These are phyloP conservation scores for Annona squamosa DNA, from an alignment of 164 flowering plant genomes.

Conservation along the genomic window DNA sequence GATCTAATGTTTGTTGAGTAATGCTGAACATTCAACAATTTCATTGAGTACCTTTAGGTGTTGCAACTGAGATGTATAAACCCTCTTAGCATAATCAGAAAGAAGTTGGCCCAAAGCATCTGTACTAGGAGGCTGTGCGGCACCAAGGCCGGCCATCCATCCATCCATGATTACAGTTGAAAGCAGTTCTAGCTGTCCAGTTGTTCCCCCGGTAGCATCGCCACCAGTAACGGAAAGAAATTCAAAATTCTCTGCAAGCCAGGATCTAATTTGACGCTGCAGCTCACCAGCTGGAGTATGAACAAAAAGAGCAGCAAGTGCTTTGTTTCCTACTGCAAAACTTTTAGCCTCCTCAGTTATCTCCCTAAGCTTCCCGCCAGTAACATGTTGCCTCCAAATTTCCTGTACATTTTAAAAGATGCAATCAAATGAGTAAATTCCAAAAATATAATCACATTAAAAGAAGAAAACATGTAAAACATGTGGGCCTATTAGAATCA, in stretches of 20 bases:
- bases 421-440: slow-evolving; percentile 6
- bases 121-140: slow-evolving; percentile 78
- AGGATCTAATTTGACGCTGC: slow-evolving; percentile 90
- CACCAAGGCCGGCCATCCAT: slow-evolving; percentile 99
- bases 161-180: slow-evolving; percentile 99
- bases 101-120: slow-evolving; percentile 97
- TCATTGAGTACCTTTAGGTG: slow-evolving; percentile 67
- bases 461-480: not conserved
- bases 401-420: slow-evolving; percentile 40
- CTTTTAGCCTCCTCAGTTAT: slow-evolving; percentile 93
- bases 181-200: slow-evolving; percentile 92
- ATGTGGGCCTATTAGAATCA: not conserved
- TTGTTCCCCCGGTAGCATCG: slow-evolving; percentile 63
- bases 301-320: slow-evolving; percentile 96
- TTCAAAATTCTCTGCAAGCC: slow-evolving; percentile 95
- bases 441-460: not conserved
- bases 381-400: slow-evolving; percentile 85
- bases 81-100: slow-evolving; percentile 85
- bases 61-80: slow-evolving; percentile 84
- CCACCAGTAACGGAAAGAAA: slow-evolving; percentile 85
- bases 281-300: slow-evolving; percentile 99
- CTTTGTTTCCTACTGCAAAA: slow-evolving; percentile 84
- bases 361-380: slow-evolving; percentile 96
- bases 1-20: not conserved
- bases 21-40: not conserved